Evolutionary conservation across 192 early-diverging fungal genomes (phyloP).

Genomic region (Dimargaris cristalligena): DNA sequence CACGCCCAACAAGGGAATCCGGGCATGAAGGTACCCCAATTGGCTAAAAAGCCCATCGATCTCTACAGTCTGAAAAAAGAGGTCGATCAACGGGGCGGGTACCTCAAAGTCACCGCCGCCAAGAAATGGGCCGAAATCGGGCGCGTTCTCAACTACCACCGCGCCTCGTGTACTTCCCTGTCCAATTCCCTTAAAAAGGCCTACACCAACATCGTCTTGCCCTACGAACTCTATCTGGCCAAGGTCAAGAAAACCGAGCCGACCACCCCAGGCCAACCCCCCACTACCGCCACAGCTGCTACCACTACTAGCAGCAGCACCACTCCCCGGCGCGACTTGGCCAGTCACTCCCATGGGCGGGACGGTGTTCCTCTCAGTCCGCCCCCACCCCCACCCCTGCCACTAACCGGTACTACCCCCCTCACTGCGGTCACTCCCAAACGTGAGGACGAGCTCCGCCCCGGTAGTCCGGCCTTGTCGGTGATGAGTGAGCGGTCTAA

Average conservation of each 20-base stretch:
- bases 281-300: background rate
- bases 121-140: constrained; percentile 85
- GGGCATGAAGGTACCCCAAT: constrained; percentile 58
- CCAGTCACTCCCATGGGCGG: no score
- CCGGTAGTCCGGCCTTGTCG: constrained; percentile 13
- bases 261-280: background rate
- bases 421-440: background rate
- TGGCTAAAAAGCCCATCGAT: constrained; percentile 76
- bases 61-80: constrained; percentile 66
- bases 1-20: constrained; percentile 63
- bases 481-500: constrained; percentile 6
- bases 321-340: no score
- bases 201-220: constrained; percentile 44
- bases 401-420: background rate
- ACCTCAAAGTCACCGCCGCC: constrained; percentile 31
- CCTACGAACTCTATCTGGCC: constrained; percentile 48
- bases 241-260: constrained; percentile 13
- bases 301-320: no score
- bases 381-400: no score
- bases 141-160: constrained; percentile 46
- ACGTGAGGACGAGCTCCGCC: constrained; percentile 1
- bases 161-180: constrained; percentile 57
- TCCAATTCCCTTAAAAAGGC: constrained; percentile 54
- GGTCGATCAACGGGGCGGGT: constrained; percentile 60
- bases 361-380: no score